Evolutionary conservation across 78 protist genomes (phyloP).

Genomic region (Dictyostelium capitatum): DNA sequence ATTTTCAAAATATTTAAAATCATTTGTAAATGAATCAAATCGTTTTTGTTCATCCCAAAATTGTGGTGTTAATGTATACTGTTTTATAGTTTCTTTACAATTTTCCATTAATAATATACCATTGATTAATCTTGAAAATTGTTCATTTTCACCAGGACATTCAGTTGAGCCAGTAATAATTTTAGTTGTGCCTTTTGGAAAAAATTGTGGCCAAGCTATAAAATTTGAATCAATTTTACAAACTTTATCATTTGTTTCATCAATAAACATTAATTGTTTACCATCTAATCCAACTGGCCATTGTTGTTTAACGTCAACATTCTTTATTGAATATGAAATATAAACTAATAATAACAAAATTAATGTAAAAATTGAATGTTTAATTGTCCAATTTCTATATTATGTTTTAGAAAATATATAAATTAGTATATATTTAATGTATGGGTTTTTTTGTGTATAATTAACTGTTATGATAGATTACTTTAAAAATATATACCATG

Average conservation of each 20-base stretch:
- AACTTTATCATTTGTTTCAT: slow-evolving; percentile 1
- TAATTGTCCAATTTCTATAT: slow-evolving; percentile 37
- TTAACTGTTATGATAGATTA: slow-evolving; percentile 8
- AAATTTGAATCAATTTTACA: slow-evolving; percentile 8
- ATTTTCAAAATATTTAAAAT: neutral
- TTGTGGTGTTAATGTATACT: neutral
- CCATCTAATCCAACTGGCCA: slow-evolving; percentile 67
- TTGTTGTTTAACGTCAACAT: neutral
- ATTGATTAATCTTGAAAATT: neutral
- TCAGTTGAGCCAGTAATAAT: slow-evolving; percentile 10
- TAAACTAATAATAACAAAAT: neutral
- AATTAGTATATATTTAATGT: too few species aligned
- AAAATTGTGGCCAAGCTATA: slow-evolving; percentile 63
- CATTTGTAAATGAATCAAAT: neutral
- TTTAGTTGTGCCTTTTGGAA: slow-evolving; percentile 40
- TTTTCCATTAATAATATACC: neutral
- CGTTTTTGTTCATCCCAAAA: slow-evolving; percentile 3
- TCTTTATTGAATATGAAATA: neutral
- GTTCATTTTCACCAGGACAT: slow-evolving; percentile 21
- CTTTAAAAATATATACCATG: slow-evolving; percentile 48
- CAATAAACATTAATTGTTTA: slow-evolving; percentile 26
- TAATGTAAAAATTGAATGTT: neutral
- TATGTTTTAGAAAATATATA: neutral
- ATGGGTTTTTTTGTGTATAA: too few species aligned
- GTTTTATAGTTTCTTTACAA: neutral